Evolutionary conservation across 106 monocot genomes (phyloP), one percentile per base, ranked within the genome.

Genomic region (Apostasia ramifera): DNA sequence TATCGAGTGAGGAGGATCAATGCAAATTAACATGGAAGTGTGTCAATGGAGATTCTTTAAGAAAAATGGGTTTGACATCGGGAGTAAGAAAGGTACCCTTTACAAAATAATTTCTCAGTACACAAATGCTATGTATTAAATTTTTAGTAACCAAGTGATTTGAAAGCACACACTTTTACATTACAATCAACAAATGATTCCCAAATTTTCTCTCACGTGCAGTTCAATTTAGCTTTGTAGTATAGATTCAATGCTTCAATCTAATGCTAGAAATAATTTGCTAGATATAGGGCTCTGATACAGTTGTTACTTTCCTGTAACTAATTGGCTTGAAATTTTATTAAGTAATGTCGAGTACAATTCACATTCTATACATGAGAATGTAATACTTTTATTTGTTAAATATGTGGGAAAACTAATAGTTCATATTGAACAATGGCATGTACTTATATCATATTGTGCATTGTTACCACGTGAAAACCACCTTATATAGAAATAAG

Each of bases 71-170:
- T 44, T 79, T 97, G 74, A 87, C 89, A 62, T 97, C 95, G 53
- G 86, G 95, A 60, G 75, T 97, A 39, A 72, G 89, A 72, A 97
- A 97, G 92, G 95, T 97, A 72, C 45, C 5, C 40, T 47, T n/a
- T 56, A 3, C 47, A 15, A 37, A 26, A 48, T 13, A 26, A 26
- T 26, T 26, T 26, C 26, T 26, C 26, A 26, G 26, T 26, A 26
- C 26, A 0, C 26, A 26, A 26, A 26, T 26, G 26, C 26, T 63
- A 45, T 13, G 41, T 11, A 63, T 41, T 9, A 10, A 39, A 1
- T 41, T 63, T 63, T 41, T 11, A 7, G 11, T 6, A 10, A 52
- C 2, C 10, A 40, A 14, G 43, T 43, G 1, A 9, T 44, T 42
- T 1, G 15, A 44, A 62, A 9, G 9, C 5, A 12, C 37, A 5